Evolutionary conservation across 192 early-diverging fungal genomes (phyloP).

Genomic region (Mortierella hygrophila): DNA sequence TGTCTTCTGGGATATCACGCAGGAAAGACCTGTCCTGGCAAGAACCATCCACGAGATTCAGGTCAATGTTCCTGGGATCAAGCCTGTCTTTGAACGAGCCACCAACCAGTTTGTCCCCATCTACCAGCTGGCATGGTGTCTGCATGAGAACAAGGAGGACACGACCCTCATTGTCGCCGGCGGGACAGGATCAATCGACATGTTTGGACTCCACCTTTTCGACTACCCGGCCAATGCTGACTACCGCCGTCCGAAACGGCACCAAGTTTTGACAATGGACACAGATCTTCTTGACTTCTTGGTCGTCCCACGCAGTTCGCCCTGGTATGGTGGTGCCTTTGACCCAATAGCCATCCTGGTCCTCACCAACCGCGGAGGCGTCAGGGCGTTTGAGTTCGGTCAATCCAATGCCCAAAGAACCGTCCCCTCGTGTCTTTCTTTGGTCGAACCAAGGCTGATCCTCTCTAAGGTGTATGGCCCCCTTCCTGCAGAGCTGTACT

Average conservation of each 20-base stretch:
- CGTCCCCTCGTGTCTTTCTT: constrained; percentile 51
- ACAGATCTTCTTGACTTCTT: constrained; percentile 60
- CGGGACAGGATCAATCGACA: constrained; percentile 53
- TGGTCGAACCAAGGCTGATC: constrained; percentile 50
- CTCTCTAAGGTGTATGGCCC: constrained; percentile 46
- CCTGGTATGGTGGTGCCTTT: constrained; percentile 49
- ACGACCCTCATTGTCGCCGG: constrained; percentile 60
- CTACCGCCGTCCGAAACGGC: constrained; percentile 48
- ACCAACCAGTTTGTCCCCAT: constrained; percentile 53
- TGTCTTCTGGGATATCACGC: constrained; percentile 60
- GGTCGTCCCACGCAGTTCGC: constrained; percentile 49
- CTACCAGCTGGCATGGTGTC: constrained; percentile 62
- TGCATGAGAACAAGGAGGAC: constrained; percentile 31
- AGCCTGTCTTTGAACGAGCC: constrained; percentile 20
- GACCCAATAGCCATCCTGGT: constrained; percentile 58
- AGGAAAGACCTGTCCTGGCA: constrained; percentile 39
- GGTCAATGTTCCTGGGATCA: constrained; percentile 29
- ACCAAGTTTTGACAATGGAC: constrained; percentile 51
- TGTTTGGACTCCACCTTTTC: constrained; percentile 60
- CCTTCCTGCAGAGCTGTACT: constrained; percentile 26
- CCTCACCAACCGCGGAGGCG: constrained; percentile 44
- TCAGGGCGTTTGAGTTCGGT: constrained; percentile 51
- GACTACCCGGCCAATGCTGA: constrained; percentile 53
- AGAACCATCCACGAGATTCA: constrained; percentile 33
- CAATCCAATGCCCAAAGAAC: constrained; percentile 34